Conservation (phyloP, 306 rosid genomes). For the Dicorynia guianensis region DNA sequence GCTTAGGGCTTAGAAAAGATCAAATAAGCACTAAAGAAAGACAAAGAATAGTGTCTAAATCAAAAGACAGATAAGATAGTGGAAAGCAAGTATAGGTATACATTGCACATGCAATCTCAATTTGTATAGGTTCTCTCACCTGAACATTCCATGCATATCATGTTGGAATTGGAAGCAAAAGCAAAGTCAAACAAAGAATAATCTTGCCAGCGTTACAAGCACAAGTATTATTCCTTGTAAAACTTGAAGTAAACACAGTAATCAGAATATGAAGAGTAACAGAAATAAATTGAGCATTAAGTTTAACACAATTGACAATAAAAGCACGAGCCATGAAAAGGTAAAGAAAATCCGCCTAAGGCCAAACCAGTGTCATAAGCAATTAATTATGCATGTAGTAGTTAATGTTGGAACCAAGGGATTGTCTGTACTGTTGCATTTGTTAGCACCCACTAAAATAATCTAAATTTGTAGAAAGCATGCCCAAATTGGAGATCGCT, state of each 20-base stretch:
- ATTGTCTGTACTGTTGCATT: neutral
- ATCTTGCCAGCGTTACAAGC: neutral
- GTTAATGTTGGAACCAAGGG: neutral
- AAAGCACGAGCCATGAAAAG: neutral
- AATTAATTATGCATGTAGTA: neutral
- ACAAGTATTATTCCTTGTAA: neutral
- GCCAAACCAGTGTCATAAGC: neutral
- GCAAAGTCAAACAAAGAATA: neutral
- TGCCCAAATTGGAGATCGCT: neutral
- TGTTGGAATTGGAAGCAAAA: neutral
- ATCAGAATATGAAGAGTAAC: neutral
- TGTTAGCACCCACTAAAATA: neutral
- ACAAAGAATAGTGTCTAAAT: neutral
- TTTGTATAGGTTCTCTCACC: neutral
- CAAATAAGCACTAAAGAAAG: neutral
- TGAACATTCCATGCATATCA: neutral
- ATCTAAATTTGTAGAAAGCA: neutral
- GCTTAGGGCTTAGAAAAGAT: neutral
- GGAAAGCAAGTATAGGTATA: neutral
- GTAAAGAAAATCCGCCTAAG: neutral
- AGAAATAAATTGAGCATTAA: neutral
- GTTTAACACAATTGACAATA: neutral
- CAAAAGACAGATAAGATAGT: neutral
- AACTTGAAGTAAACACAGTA: neutral
- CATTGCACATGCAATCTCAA: neutral